Percentiles rank a stretch among this genome's conserved stretches.
Conservation (phyloP, 2,329 filamentous ascomycete genomes). For the Scortechinia acanthostroma region DNA sequence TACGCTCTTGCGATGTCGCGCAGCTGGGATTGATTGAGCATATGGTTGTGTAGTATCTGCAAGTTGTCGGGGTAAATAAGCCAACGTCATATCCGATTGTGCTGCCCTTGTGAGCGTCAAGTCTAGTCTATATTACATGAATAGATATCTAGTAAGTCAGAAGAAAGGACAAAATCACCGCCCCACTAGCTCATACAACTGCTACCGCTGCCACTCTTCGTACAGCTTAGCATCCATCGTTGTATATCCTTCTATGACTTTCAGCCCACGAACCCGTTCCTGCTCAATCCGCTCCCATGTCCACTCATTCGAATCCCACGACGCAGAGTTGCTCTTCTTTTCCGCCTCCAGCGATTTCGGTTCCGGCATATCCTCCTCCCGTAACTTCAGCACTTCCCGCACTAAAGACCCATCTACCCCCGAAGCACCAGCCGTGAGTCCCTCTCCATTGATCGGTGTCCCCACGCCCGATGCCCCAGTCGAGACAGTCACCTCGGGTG, state of each 20-base stretch:
- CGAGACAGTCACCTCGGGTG: background rate
- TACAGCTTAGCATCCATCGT: background rate
- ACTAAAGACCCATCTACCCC: background rate
- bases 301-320: background rate
- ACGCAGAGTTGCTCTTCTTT: background rate
- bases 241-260: background rate
- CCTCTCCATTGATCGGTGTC: background rate
- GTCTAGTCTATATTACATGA: too few relatives aligned
- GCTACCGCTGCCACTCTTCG: background rate
- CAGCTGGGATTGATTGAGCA: too few relatives aligned
- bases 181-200: too few relatives aligned
- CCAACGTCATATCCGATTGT: too few relatives aligned
- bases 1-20: too few relatives aligned
- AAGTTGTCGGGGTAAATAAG: too few relatives aligned
- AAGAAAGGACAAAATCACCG: too few relatives aligned
- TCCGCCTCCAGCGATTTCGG: background rate
- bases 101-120: too few relatives aligned
- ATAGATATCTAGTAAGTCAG: too few relatives aligned
- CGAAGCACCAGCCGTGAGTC: background rate
- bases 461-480: background rate
- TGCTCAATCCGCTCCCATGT: conserved; percentile 1
- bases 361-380: background rate
- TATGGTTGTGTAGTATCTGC: too few relatives aligned
- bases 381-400: background rate
- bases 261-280: background rate